Base-by-base conservation (phyloP, 2,329 filamentous ascomycete species). In the Fusarium sp. region DNA sequence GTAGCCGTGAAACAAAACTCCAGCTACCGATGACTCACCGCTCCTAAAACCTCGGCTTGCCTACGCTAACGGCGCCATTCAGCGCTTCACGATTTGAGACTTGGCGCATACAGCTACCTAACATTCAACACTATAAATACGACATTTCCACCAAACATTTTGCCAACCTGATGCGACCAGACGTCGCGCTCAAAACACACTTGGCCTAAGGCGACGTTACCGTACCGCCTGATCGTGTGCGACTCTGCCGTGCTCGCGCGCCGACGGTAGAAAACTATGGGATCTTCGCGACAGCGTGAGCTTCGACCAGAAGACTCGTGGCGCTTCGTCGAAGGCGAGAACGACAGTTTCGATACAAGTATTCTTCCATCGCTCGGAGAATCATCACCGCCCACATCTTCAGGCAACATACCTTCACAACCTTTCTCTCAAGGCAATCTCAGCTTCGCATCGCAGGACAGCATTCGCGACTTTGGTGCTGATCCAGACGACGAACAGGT, bases 311-410 rank as follows among this genome's bases (percentile, higher is more conserved):
- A 86, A 66, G 83, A 84, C 68, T 89, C 86, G 21, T 89, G 87
- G 87, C 86, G 87, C 70, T 82, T 89, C 78, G 86, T 89, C 15
- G 87, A 89, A 60, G 86, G 84, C 73, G 86, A 88, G 57, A 84
- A 88, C 75, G 86, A 89, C 73, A 88, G 85, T 72, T 89, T 89
- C 74, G 86, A 88, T 69, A 87, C 86, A 8, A 83, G 84, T 12
- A 80, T 88, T 55, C 77, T 88, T 18, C 82, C 84, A 10, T 81
- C 83, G 33, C 75, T 84, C 29, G 77, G 54, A 26, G 79, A 80
- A 43, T 82, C 69, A 35, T 82, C 44, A 82, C 81, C 72, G 78
- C 81, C 42, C 62, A 74, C 63, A 49, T 74, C 78, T 8, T 80
- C 79, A 3, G 75, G 75, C 13, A 76, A 75, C 21, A 52, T 77